Evolutionary conservation across 2,329 filamentous ascomycete species (phyloP).

Genomic region (Parastagonospora nodorum): DNA sequence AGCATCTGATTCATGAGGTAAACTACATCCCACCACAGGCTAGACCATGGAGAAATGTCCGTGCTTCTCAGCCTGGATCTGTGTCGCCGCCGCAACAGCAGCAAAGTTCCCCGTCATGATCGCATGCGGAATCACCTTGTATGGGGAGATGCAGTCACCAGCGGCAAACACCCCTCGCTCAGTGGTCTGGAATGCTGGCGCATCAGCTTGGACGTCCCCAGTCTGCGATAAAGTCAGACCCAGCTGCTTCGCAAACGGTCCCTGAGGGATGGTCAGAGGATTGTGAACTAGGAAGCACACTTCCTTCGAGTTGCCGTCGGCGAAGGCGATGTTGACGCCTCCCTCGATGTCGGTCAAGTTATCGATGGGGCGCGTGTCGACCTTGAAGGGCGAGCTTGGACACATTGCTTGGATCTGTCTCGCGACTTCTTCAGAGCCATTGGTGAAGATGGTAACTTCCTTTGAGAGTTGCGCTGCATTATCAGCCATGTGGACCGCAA

Average conservation of each 20-base stretch:
- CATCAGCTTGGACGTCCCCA: neutral
- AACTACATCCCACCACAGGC: neutral
- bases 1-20: too few relatives aligned
- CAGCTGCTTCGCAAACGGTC: neutral
- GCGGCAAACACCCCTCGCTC: neutral
- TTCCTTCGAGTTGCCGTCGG: neutral
- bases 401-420: neutral
- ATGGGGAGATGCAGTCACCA: neutral
- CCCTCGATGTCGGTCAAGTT: too few relatives aligned
- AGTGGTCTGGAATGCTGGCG: neutral
- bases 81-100: neutral
- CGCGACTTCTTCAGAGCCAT: neutral
- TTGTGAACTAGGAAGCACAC: neutral
- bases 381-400: too few relatives aligned
- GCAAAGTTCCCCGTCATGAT: neutral
- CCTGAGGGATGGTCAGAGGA: neutral
- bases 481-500: neutral
- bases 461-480: neutral
- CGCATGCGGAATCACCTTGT: neutral
- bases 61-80: neutral
- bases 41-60: neutral
- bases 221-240: neutral
- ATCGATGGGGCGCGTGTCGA: too few relatives aligned
- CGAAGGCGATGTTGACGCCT: neutral
- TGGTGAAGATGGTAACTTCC: neutral